Conservation (phyloP, 176 grass and related monocot genomes). For the Puccinellia tenuiflora region DNA sequence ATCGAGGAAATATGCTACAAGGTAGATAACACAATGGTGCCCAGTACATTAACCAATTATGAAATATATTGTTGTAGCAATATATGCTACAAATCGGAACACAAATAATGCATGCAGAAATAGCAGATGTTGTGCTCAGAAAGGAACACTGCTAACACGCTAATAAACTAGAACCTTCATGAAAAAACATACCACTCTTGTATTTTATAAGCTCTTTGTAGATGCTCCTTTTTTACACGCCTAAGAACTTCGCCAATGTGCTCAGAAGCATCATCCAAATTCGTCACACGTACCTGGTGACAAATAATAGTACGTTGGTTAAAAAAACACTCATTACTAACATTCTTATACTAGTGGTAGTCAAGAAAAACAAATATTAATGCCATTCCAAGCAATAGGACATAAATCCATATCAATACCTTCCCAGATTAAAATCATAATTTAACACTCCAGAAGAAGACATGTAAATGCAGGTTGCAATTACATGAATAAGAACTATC, state of each 20-base stretch:
- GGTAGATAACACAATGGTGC: neutral
- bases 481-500: neutral
- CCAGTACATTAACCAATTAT: neutral
- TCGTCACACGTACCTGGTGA: conserved; percentile 82
- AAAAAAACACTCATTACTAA: neutral
- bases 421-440: neutral
- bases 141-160: neutral
- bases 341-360: neutral
- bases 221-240: conserved; percentile 88
- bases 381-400: neutral
- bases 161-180: neutral
- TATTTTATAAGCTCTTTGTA: conserved; percentile 95
- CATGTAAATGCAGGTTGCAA: neutral
- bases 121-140: neutral
- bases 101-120: neutral
- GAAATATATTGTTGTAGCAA: neutral
- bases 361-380: neutral
- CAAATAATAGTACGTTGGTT: neutral
- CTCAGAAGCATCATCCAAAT: conserved; percentile 89
- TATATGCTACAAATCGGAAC: neutral
- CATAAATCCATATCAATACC: neutral
- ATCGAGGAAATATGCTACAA: neutral
- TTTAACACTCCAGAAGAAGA: neutral
- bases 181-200: conserved; percentile 58
- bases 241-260: conserved; percentile 95